Base-by-base conservation (phyloP, 805 yeast genomes). In the Suhomyces sp. region DNA sequence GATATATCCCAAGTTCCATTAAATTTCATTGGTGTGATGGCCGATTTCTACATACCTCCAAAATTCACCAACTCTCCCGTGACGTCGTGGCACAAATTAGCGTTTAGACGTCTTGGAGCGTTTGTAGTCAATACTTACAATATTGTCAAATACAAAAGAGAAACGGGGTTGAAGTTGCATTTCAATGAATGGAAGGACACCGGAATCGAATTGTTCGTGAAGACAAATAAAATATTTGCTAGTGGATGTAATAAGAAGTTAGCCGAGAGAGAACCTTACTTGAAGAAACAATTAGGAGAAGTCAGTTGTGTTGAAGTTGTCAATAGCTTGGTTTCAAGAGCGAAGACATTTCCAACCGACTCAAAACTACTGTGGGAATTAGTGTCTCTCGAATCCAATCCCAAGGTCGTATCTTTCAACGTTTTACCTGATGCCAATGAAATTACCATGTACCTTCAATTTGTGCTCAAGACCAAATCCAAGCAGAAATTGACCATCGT, bases 121-220 rank as follows among this genome's bases (percentile, higher is more conserved):
- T 77, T 81, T 49, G 81, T 87, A 24, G 72, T 77, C 54, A 84
- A 83, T 56, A 79, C 88, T 27, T 70, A 70, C 35, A 71, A 68
- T 40, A 67, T 73, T 4, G 70, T 67, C 36, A 68, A 68, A 44
- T 74, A 60, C 50, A 72, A 65, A 57, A 53, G 58, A 27, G 74
- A 68, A 32, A 63, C 71, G 23, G 58, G 59, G 24, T 53, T 60
- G 40, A 60, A 58, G 18, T 76, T 79, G 24, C 54, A 74, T 38
- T 83, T 79, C 58, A 86, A 90, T 20, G 74, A 79, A 40, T 90
- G 96, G 96, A 86, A 85, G 58, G 91, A 88, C 59, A 73, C 72
- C 19, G 95, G 95, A 6, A 79, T 90, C 48, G 87, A 87, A 47
- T 69, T 68, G 33, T 88, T 79, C 57, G 83, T 83, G 19, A 76